Evolutionary conservation across 345 rosid species (phyloP).

Genomic region (Camelina laxa): DNA sequence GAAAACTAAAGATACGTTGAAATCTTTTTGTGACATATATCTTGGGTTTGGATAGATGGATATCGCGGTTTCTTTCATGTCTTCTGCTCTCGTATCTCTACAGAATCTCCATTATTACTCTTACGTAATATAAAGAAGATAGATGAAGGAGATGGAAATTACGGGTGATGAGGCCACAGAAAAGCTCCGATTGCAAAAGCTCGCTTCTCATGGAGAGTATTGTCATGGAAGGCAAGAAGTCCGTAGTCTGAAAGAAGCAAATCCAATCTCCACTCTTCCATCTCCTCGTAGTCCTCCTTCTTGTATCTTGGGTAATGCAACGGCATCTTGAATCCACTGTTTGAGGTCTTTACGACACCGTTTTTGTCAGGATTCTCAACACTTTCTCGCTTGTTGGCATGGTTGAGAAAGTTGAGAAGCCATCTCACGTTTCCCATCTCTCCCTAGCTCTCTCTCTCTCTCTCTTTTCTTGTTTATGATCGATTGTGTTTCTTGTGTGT

Average conservation of each 20-base stretch:
- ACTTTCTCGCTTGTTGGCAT: conserved; percentile 38
- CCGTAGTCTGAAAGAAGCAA: conserved; percentile 65
- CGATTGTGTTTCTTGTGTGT: conserved; percentile 15
- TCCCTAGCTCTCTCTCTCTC: conserved; percentile 3
- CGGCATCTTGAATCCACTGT: conserved; percentile 61
- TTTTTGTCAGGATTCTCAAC: conserved; percentile 23
- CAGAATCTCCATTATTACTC: not conserved
- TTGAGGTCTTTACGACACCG: conserved; percentile 27
- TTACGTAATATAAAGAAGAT: not conserved
- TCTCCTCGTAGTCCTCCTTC: conserved; percentile 63
- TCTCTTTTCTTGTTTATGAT: not conserved
- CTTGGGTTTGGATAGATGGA: not conserved
- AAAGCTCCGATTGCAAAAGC: conserved; percentile 63
- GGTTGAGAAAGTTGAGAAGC: conserved; percentile 54
- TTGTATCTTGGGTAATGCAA: conserved; percentile 71
- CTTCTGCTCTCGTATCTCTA: not conserved
- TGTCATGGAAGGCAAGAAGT: conserved; percentile 39
- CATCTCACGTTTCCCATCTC: conserved; percentile 50
- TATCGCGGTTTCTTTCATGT: not conserved
- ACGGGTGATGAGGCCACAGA: conserved; percentile 54
- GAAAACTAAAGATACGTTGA: not conserved
- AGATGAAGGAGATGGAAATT: not conserved
- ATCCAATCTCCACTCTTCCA: conserved; percentile 78
- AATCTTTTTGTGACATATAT: not conserved
- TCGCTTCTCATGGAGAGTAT: conserved; percentile 59